Evolutionary conservation across 2,329 filamentous ascomycete genomes (phyloP).

Genomic region (Graphiopsis chlorocephala): DNA sequence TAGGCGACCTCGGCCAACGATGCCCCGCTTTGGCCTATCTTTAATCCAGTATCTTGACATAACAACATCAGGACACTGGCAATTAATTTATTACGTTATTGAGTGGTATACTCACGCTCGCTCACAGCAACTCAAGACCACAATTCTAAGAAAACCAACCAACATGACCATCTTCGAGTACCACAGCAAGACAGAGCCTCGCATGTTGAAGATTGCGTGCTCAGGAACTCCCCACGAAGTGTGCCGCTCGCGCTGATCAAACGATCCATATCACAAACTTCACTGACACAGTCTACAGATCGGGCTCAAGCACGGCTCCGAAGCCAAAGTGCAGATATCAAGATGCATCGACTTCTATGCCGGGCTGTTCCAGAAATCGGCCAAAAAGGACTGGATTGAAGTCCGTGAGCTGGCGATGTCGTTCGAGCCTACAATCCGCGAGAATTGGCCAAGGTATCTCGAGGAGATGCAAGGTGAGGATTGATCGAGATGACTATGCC

Average conservation of each 20-base stretch:
- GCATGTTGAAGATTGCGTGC: conserved; percentile 40
- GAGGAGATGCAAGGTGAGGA: conserved; percentile 41
- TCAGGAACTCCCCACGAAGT: conserved; percentile 45
- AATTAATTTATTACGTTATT: no score
- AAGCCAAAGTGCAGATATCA: conserved; percentile 40
- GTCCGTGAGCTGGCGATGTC: conserved; percentile 46
- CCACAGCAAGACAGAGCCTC: conserved; percentile 22
- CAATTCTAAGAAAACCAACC: background rate
- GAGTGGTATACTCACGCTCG: no score
- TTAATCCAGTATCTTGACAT: background rate
- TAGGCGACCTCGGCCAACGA: conserved; percentile 12
- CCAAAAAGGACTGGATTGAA: conserved; percentile 46
- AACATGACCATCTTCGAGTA: conserved; percentile 3
- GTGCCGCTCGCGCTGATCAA: background rate
- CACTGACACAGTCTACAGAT: conserved; percentile 38
- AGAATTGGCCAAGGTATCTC: conserved; percentile 43
- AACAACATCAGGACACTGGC: background rate
- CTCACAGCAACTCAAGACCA: no score
- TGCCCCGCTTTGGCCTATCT: conserved; percentile 7
- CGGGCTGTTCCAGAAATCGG: conserved; percentile 46
- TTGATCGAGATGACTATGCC: background rate
- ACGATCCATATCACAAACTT: background rate
- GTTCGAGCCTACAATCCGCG: conserved; percentile 47
- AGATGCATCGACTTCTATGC: conserved; percentile 49
- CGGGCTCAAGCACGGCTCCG: conserved; percentile 46